phyloP scores from a whole-genome alignment of 1,139 yeast species.

The Candida sanyaensis region DNA sequence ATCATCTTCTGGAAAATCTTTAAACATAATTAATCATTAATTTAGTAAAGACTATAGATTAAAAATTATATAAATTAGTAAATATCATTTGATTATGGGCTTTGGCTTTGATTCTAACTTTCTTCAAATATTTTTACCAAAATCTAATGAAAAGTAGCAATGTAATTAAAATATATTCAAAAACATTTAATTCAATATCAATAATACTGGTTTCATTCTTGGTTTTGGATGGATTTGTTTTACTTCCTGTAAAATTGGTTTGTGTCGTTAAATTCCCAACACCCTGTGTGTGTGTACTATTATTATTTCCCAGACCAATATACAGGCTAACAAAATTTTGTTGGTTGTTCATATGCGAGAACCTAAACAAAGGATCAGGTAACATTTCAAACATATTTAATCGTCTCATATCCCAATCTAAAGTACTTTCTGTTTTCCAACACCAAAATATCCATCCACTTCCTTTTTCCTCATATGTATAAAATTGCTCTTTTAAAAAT shows the following conservation, averaged over 20 bases:
- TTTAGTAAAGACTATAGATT: too few species aligned
- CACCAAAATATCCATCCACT: conserved; percentile 50
- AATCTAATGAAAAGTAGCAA: neutral
- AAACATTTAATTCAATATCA: neutral
- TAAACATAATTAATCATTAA: too few species aligned
- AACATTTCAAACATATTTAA: conserved; percentile 10
- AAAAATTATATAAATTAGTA: too few species aligned
- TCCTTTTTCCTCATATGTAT: conserved; percentile 17
- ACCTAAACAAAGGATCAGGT: conserved; percentile 12
- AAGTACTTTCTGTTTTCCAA: conserved; percentile 40
- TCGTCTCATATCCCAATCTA: conserved; percentile 24
- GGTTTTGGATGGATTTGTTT: neutral
- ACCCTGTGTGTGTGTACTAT: neutral
- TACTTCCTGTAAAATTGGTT: neutral
- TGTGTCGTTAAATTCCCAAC: too few species aligned
- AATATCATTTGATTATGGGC: too few species aligned
- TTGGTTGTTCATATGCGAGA: neutral
- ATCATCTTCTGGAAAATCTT: too few species aligned
- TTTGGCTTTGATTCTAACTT: neutral
- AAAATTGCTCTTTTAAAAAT: conserved; percentile 22
- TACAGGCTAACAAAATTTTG: neutral
- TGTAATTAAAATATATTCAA: neutral
- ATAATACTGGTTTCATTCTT: neutral
- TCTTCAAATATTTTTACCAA: neutral
- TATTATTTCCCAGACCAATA: neutral